A percentile compares a stretch with the other conserved stretches of the same genome.
Conservation (phyloP, 495 filamentous ascomycete species). For the Trichoderma parareesei region DNA sequence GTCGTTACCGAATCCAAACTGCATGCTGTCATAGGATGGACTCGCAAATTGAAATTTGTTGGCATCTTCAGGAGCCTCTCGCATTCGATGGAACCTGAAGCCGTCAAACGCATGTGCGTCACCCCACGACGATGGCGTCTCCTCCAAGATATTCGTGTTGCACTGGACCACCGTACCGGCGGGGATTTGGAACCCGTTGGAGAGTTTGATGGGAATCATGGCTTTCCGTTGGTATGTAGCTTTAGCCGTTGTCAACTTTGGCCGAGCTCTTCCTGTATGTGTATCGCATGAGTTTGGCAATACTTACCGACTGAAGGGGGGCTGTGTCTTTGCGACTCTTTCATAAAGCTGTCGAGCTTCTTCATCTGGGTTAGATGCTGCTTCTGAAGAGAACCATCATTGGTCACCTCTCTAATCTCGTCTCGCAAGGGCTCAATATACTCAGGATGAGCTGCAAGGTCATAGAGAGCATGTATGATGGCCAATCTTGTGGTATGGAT, state of each 20-base stretch:
- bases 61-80: slow-evolving; percentile 26
- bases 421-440: background rate
- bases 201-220: slow-evolving; percentile 30
- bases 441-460: background rate
- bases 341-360: slow-evolving; percentile 22
- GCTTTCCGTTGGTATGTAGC: slow-evolving; percentile 31
- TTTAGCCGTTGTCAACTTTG: background rate
- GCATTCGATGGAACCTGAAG: slow-evolving; percentile 40
- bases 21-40: slow-evolving; percentile 28
- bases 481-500: slow-evolving; percentile 28
- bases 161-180: slow-evolving; percentile 26
- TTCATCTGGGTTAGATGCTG: slow-evolving; percentile 23
- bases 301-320: slow-evolving; percentile 11
- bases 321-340: slow-evolving; percentile 23
- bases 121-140: background rate
- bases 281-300: no score
- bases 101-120: slow-evolving; percentile 38
- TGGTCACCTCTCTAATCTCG: background rate
- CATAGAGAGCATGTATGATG: slow-evolving; percentile 19
- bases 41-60: slow-evolving; percentile 36
- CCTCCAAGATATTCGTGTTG: background rate
- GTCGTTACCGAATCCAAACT: slow-evolving; percentile 45
- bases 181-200: slow-evolving; percentile 32
- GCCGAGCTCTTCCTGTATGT: background rate
- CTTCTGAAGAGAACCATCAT: slow-evolving; percentile 14